Conservation (phyloP, 73 alveolate genomes). For the Paramecium primaurelia region DNA sequence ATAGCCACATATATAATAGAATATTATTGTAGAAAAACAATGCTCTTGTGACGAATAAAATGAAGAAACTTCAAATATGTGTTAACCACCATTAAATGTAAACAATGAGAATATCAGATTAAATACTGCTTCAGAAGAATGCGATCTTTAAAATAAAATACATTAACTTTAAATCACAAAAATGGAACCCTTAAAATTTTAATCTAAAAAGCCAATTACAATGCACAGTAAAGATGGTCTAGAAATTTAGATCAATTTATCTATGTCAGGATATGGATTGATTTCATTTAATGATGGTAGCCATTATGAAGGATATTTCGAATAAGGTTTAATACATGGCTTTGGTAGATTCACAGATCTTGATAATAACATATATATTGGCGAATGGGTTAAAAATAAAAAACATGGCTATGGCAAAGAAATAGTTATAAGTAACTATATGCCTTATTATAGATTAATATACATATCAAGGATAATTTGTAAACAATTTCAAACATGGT, state of each 20-base stretch:
- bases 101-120: neutral
- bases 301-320: slow-evolving; percentile 24
- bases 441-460: neutral
- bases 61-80: neutral
- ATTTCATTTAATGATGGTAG: slow-evolving; percentile 48
- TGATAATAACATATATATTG: slow-evolving; percentile 25
- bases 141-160: neutral
- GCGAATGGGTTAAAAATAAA: slow-evolving; percentile 26
- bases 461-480: neutral
- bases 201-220: neutral
- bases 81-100: neutral
- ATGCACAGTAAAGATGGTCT: neutral
- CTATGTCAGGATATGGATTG: slow-evolving; percentile 18
- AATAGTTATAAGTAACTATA: neutral
- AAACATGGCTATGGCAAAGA: slow-evolving; percentile 49
- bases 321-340: slow-evolving; percentile 19
- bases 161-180: neutral
- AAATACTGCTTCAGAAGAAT: neutral
- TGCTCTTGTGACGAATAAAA: neutral
- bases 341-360: neutral
- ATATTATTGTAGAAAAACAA: neutral
- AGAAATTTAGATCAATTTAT: neutral
- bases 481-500: neutral
- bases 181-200: neutral
- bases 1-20: neutral